phyloP scores from a whole-genome alignment of 2,329 filamentous ascomycete genomes.

The Thielaviopsis ethacetica region DNA sequence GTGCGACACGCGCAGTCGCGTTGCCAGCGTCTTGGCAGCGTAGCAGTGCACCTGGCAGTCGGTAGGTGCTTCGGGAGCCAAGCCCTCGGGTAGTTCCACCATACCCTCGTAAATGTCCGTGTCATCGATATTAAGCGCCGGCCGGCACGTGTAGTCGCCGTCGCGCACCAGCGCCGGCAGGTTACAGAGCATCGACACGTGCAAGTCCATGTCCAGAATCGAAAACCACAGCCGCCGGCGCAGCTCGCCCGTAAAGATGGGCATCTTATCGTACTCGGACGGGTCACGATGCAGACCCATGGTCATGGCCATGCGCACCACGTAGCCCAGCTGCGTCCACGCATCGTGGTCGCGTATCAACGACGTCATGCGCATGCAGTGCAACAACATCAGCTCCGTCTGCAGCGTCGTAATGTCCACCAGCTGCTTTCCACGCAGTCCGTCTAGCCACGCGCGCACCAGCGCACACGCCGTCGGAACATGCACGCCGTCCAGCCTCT shows the following conservation, averaged over 20 bases:
- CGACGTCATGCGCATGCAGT: constrained; percentile 36
- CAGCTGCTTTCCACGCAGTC: constrained; percentile 33
- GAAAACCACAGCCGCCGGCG: constrained; percentile 40
- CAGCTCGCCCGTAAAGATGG: constrained; percentile 35
- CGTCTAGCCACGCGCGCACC: constrained; percentile 36
- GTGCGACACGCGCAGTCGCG: constrained; percentile 32
- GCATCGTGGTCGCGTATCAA: constrained; percentile 30
- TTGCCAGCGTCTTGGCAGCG: constrained; percentile 31
- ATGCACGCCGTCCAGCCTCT: constrained; percentile 37
- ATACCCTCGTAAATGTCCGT: constrained; percentile 31
- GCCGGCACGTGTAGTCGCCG: constrained; percentile 35
- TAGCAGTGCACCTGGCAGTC: constrained; percentile 39
- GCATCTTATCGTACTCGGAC: constrained; percentile 34
- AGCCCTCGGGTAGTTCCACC: constrained; percentile 29
- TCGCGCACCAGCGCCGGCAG: constrained; percentile 34
- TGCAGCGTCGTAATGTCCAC: constrained; percentile 37
- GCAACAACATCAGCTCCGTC: constrained; percentile 35
- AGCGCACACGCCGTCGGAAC: constrained; percentile 40
- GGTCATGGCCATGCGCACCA: constrained; percentile 41
- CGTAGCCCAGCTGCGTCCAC: constrained; percentile 38
- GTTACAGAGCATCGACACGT: constrained; percentile 35
- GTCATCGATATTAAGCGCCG: constrained; percentile 38
- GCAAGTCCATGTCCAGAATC: constrained; percentile 39
- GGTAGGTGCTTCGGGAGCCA: constrained; percentile 34
- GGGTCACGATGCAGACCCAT: constrained; percentile 43